Conservation (phyloP, 2,329 filamentous ascomycete genomes). For the Monosporascus sp. region DNA sequence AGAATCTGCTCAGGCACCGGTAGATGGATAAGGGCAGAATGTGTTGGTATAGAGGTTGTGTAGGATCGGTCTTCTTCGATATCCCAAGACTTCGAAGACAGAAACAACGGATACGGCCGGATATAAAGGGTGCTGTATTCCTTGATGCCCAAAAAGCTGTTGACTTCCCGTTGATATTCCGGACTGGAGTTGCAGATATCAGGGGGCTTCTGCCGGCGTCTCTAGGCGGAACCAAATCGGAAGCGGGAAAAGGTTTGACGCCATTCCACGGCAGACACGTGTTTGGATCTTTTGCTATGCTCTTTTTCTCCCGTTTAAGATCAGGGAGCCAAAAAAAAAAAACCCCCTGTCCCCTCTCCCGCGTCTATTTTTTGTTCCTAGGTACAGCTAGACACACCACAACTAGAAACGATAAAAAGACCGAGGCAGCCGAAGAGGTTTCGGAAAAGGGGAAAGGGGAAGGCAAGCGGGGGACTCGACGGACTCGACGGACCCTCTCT, state of each 20-base stretch:
- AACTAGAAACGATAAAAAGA: background rate
- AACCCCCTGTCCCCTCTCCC: background rate
- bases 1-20: background rate
- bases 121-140: background rate
- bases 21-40: background rate
- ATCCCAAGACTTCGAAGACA: too few species aligned
- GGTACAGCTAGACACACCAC: background rate
- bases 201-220: background rate
- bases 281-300: background rate
- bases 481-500: background rate
- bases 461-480: background rate
- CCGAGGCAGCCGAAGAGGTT: background rate
- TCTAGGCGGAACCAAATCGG: background rate
- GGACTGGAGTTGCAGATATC: background rate
- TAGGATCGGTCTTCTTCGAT: too few species aligned
- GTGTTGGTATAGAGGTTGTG: background rate
- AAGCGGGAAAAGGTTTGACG: background rate
- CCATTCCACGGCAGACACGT: background rate
- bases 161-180: background rate
- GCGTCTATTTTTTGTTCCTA: background rate
- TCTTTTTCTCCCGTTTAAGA: background rate
- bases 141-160: too few species aligned
- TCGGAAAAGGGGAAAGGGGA: background rate
- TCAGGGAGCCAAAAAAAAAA: background rate
- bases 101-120: background rate